Percentiles rank a stretch among this genome's conserved stretches.
Evolutionary conservation across 2,329 filamentous ascomycete genomes (phyloP).

Genomic region (Phyllosticta paracitricarpa): DNA sequence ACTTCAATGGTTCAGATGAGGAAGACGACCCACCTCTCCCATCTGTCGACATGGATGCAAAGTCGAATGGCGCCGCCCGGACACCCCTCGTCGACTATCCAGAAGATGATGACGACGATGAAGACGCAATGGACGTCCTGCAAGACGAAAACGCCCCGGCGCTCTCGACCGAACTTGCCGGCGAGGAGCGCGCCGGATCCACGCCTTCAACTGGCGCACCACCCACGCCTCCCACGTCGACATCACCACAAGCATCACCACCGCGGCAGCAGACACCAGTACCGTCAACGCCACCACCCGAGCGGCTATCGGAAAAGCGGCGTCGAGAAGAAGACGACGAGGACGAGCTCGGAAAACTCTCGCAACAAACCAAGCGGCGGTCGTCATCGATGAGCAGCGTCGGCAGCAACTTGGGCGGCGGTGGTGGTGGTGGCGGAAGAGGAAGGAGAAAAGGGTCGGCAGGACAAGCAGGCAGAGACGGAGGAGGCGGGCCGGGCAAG

Average conservation of each 20-base stretch:
- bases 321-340: slow-evolving; percentile 89
- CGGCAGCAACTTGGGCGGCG: neutral
- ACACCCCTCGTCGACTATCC: slow-evolving; percentile 76
- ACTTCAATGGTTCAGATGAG: slow-evolving; percentile 84
- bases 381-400: slow-evolving; percentile 28
- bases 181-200: neutral
- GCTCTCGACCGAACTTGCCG: neutral
- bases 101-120: slow-evolving; percentile 59
- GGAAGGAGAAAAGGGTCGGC: neutral
- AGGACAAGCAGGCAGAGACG: neutral
- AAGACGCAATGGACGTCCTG: slow-evolving; percentile 45
- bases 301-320: slow-evolving; percentile 79
- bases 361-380: slow-evolving; percentile 35
- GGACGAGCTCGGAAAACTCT: slow-evolving; percentile 79
- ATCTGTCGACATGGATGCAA: slow-evolving; percentile 17
- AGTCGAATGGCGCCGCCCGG: slow-evolving; percentile 50
- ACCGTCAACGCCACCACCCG: slow-evolving; percentile 37
- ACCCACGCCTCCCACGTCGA: slow-evolving; percentile 2
- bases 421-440: neutral
- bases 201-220: neutral
- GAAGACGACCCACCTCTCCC: slow-evolving; percentile 50
- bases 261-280: neutral
- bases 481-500: neutral
- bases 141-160: slow-evolving; percentile 19
- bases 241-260: slow-evolving; percentile 8